Percentiles rank a stretch among this genome's conserved stretches.
These are phyloP conservation scores for Musa acuminata DNA, from an alignment of 176 grass and related monocot genomes.

Conservation along the genomic window DNA sequence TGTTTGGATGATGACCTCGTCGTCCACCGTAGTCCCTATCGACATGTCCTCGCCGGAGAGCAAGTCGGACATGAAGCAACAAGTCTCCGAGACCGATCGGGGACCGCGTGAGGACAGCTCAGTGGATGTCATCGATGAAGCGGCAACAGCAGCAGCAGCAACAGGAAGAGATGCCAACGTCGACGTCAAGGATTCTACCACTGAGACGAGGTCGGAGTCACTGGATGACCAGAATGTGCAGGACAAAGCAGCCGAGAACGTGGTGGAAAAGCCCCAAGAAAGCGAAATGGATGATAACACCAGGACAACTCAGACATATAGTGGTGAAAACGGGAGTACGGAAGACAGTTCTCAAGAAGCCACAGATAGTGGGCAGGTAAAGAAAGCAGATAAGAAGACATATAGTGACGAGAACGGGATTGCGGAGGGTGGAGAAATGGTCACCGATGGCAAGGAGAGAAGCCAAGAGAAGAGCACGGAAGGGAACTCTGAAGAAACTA, in stretches of 20 bases:
- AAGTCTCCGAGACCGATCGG: constrained; percentile 2
- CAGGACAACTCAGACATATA: constrained; percentile 38
- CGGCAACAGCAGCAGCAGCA: constrained; percentile 25
- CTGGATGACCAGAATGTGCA: constrained; percentile 17
- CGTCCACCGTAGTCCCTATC: constrained; percentile 31
- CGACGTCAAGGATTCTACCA: constrained; percentile 22
- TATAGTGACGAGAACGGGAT: constrained; percentile 39
- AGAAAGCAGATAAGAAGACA: no score
- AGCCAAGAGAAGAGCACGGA: constrained; percentile 29
- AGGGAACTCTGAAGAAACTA: background rate
- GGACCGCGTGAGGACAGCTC: constrained; percentile 38
- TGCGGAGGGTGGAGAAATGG: constrained; percentile 60
- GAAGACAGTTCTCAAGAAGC: no score
- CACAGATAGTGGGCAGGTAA: no score
- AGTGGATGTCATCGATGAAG: constrained; percentile 50
- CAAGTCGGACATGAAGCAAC: constrained; percentile 25
- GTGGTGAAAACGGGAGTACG: constrained; percentile 17
- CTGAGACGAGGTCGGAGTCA: constrained; percentile 10
- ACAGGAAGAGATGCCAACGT: constrained; percentile 25
- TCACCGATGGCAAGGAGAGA: constrained; percentile 35
- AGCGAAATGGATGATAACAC: constrained; percentile 1
- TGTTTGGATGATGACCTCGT: constrained; percentile 52
- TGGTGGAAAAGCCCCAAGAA: constrained; percentile 22
- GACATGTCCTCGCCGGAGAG: constrained; percentile 24
- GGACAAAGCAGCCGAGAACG: constrained; percentile 19